Conservation (phyloP, 257 asterid genomes). For the Jacaranda mimosifolia region DNA sequence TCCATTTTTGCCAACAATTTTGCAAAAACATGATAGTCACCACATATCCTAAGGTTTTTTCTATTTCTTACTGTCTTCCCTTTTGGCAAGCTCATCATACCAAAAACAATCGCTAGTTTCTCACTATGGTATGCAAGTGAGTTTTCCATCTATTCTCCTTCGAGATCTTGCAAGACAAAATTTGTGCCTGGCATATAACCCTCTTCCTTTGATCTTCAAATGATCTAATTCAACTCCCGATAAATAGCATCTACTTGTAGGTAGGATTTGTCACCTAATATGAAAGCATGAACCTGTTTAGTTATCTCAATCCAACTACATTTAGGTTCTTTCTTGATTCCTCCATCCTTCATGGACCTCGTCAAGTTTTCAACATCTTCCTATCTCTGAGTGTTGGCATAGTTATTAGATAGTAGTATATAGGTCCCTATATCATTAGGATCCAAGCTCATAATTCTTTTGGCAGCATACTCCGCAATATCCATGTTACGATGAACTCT, state of each 20-base stretch:
- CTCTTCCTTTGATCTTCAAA: slow-evolving; percentile 63
- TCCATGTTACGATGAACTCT: slow-evolving; percentile 80
- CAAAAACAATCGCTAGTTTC: slow-evolving; percentile 82
- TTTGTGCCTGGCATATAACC: slow-evolving; percentile 88
- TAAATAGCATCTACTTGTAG: slow-evolving; percentile 60
- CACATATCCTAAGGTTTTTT: slow-evolving; percentile 90
- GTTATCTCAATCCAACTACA: slow-evolving; percentile 95
- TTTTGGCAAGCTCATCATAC: slow-evolving; percentile 67
- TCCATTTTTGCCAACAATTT: slow-evolving; percentile 77
- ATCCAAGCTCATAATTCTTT: slow-evolving; percentile 72
- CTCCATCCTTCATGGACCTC: slow-evolving; percentile 62
- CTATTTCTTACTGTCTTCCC: slow-evolving; percentile 76
- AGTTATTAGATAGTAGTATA: slow-evolving; percentile 77
- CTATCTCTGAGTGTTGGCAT: slow-evolving; percentile 82
- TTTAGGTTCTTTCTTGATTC: slow-evolving; percentile 94
- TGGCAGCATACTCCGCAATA: slow-evolving; percentile 86
- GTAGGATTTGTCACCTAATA: slow-evolving; percentile 77
- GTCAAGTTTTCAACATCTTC: slow-evolving; percentile 69
- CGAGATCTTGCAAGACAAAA: slow-evolving; percentile 88
- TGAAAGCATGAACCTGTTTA: slow-evolving; percentile 75
- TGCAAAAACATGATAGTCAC: slow-evolving; percentile 86
- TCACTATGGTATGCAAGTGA: slow-evolving; percentile 86
- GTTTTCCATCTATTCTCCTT: slow-evolving; percentile 89
- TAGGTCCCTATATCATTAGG: slow-evolving; percentile 82
- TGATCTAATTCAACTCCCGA: slow-evolving; percentile 58